Evolutionary conservation across 2,329 filamentous ascomycete species (phyloP).

Genomic region (Colletotrichum horii): DNA sequence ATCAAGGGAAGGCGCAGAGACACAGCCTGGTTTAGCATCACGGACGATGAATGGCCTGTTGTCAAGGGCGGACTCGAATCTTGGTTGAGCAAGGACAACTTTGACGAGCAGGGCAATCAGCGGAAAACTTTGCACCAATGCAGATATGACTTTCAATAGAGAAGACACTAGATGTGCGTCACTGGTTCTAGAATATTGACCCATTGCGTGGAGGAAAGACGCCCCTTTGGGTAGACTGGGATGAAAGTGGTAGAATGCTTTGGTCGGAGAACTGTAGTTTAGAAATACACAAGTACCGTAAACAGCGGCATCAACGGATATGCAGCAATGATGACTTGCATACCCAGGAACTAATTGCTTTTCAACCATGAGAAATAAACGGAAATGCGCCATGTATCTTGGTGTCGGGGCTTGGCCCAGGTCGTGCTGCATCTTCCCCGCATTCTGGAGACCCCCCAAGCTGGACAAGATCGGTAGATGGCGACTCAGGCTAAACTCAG

Average conservation of each 20-base stretch:
- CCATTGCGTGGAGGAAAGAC: too few species aligned
- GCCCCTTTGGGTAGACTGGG: too few species aligned
- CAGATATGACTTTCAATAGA: conserved; percentile 13
- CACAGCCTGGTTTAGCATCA: conserved; percentile 64
- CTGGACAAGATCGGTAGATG: not conserved
- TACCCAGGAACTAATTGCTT: too few species aligned
- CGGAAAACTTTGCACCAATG: conserved; percentile 46
- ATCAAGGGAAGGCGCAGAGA: conserved; percentile 62
- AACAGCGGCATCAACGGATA: not conserved
- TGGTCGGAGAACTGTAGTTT: too few species aligned
- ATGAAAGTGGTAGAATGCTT: too few species aligned
- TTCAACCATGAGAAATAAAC: not conserved
- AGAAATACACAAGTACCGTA: too few species aligned
- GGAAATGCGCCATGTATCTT: not conserved
- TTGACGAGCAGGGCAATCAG: conserved; percentile 59
- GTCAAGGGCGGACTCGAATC: conserved; percentile 50
- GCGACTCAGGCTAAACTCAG: not conserved
- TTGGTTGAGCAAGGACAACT: conserved; percentile 63
- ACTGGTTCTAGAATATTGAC: too few species aligned
- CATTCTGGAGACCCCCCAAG: not conserved
- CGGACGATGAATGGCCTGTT: conserved; percentile 62
- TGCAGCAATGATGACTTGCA: not conserved
- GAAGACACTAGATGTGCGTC: not conserved
- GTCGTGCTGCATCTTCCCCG: not conserved
- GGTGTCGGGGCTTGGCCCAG: not conserved